Percentiles rank a stretch among this genome's conserved stretches.
phyloP scores from a whole-genome alignment of 2,329 filamentous ascomycete genomes.

The Hypoxylon sp. region DNA sequence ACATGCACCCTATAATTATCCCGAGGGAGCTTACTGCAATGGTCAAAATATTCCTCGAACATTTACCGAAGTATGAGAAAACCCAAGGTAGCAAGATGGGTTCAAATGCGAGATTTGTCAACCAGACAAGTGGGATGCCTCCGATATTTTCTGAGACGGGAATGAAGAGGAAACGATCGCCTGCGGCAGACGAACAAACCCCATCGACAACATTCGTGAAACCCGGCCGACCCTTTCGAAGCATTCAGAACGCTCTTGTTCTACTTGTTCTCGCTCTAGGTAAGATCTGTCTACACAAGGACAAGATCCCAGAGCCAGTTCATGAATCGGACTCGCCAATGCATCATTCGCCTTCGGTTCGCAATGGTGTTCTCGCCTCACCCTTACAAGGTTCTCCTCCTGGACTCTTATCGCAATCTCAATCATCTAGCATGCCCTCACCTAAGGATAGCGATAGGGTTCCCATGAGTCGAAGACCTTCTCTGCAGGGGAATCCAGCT shows the following conservation, averaged over 20 bases:
- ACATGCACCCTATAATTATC: constrained; percentile 75
- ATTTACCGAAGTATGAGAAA: constrained; percentile 56
- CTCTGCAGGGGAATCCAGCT: constrained; percentile 61
- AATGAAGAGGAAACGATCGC: constrained; percentile 71
- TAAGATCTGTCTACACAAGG: constrained; percentile 77
- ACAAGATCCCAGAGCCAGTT: constrained; percentile 71
- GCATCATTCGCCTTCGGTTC: constrained; percentile 59
- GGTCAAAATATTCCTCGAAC: constrained; percentile 67
- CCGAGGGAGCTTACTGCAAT: constrained; percentile 67
- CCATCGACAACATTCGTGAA: constrained; percentile 56
- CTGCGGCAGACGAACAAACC: constrained; percentile 54
- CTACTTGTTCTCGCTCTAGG: constrained; percentile 88
- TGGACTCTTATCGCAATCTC: constrained; percentile 60
- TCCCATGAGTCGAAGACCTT: constrained; percentile 65
- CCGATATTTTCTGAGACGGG: constrained; percentile 50
- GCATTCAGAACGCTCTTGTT: constrained; percentile 84
- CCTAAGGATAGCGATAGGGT: constrained; percentile 66
- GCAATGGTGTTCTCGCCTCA: constrained; percentile 67
- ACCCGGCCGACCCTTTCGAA: constrained; percentile 70
- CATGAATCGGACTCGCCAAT: constrained; percentile 60
- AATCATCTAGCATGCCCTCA: constrained; percentile 66
- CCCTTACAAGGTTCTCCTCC: constrained; percentile 71
- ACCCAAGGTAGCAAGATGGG: constrained; percentile 44
- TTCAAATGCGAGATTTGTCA: constrained; percentile 53
- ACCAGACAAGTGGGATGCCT: constrained; percentile 47